Conservation (phyloP, 768 basidiomycete species). For the Naganishia randhawae region DNA sequence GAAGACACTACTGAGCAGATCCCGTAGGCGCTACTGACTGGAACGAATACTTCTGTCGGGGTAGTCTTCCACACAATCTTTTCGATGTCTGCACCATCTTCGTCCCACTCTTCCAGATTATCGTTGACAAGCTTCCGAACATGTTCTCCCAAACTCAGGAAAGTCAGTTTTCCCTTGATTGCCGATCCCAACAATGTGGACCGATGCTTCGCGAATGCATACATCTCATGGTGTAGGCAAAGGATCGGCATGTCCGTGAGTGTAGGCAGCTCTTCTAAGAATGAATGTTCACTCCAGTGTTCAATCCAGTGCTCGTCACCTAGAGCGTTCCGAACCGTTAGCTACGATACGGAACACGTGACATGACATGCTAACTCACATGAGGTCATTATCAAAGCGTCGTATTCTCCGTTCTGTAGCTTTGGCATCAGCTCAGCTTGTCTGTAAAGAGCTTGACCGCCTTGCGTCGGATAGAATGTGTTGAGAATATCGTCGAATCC, state of each 20-base stretch:
- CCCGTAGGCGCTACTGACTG: background rate
- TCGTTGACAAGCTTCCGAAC: background rate
- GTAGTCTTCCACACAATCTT: conserved; percentile 4
- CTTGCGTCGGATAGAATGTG: conserved; percentile 9
- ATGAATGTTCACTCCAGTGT: background rate
- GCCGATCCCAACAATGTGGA: background rate
- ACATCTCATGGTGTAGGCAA: conserved; percentile 19
- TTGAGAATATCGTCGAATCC: conserved; percentile 10
- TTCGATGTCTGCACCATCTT: background rate
- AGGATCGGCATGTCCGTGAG: conserved; percentile 16
- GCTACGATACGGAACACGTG: background rate
- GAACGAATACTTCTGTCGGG: conserved; percentile 6
- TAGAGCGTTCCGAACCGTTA: background rate
- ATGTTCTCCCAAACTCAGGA: conserved; percentile 10
- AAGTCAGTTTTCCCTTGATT: conserved; percentile 7
- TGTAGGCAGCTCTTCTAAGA: background rate
- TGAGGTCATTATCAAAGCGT: conserved; percentile 18
- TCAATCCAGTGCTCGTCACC: conserved; percentile 19
- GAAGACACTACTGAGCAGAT: background rate
- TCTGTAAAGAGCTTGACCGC: background rate
- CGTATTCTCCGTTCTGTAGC: conserved; percentile 7
- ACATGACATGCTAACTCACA: background rate
- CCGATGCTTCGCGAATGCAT: background rate
- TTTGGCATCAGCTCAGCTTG: background rate
- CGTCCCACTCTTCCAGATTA: background rate